A percentile compares a stretch with the other conserved stretches of the same genome.
phyloP scores from a whole-genome alignment of 306 rosid species.

The Abrus precatorius region DNA sequence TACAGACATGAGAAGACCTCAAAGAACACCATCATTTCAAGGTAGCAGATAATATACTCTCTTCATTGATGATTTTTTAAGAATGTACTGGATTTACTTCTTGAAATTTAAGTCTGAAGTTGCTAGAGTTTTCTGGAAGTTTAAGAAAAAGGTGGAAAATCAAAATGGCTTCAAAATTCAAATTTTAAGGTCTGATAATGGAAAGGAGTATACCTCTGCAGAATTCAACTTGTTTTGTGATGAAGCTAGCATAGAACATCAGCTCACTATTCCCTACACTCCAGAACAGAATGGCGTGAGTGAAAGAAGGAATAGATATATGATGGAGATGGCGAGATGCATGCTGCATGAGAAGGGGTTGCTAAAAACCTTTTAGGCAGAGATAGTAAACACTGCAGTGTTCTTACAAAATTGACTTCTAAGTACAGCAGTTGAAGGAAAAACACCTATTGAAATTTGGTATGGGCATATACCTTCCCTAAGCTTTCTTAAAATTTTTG shows the following conservation, averaged over 20 bases:
- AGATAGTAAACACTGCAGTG: neutral
- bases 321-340: no score
- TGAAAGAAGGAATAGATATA: no score
- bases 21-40: neutral
- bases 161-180: no score
- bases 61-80: no score
- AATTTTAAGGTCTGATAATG: neutral
- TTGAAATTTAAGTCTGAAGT: no score
- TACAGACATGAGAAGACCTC: neutral
- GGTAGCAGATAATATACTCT: neutral
- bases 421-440: neutral
- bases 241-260: neutral
- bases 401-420: neutral
- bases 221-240: no score
- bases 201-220: neutral
- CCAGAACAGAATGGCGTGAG: no score
- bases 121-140: neutral
- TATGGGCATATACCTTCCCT: no score
- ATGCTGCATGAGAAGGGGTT: no score
- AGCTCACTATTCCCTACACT: no score
- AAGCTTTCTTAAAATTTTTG: no score
- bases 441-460: neutral
- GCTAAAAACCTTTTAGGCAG: neutral
- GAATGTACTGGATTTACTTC: no score
- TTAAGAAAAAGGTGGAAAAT: neutral